Evolutionary conservation across 2,329 filamentous ascomycete genomes (phyloP), one percentile per base, ranked within the genome.

Genomic region (Talaromyces piceae): DNA sequence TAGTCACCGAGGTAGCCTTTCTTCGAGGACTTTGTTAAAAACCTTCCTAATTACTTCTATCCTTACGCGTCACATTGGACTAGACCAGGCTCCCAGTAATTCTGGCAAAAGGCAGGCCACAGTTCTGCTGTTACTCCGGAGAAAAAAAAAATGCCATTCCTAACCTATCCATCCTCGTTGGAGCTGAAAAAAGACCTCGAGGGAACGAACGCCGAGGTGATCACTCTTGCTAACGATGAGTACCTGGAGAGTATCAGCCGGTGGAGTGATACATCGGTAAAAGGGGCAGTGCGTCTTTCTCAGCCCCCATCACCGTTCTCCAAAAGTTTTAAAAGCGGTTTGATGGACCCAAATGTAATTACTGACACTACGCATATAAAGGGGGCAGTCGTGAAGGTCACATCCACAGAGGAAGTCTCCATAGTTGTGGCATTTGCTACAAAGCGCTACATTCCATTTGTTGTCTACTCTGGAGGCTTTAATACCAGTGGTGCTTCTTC

Each of bases 401-500:
- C 28, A 12, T 27, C 49, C 33, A 16, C 43, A 3, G 22, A 39
- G 9, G 49, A 51, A 27, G 49, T 51, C 11, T 51, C 49, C 4
- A 51, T 16, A 9, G 28, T 41, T 13, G 22, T 51, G 11, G 28
- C 0, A 13, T 46, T 46, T 22, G 49, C 49, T 5, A 39, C 28
- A 3, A 46, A 45, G 16, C 47, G 63, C 48, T 41, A 16, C 6
- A 22, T 64, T 22, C 60, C 66, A 16, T 33, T 66, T 41, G 64
- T 62, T 6, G 58, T 66, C 6, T 61, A 63, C 49, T 59, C 62
- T 2, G 61, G 63, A 5, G 62, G 62, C 6, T 62, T 83, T 64
- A 78, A 76, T 2, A 78, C 78, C 0, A 72, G 74, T 1, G 78
- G 78, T 4, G 71, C 74, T 5, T 77, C 76, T 8, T 79, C 76